Evolutionary conservation across 345 rosid genomes (phyloP), one percentile per base, ranked within the genome.

Genomic region (Geranium rotundifolium): DNA sequence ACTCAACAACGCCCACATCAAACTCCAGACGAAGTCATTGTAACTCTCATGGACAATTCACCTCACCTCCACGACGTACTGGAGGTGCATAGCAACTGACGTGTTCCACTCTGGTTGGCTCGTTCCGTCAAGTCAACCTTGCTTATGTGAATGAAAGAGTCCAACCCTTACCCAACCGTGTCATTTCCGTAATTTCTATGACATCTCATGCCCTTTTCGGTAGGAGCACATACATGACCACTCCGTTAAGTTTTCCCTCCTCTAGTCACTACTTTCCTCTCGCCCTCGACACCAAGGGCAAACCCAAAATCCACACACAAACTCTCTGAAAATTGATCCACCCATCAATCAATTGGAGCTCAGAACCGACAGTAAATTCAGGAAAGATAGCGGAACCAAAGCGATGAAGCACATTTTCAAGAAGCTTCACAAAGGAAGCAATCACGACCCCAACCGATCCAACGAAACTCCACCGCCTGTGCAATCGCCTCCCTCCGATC

Each of bases 321-420:
- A 57, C 7, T 19, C 12, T 12, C 2, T 0, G 46, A 37, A 57
- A 57, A 18, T 27, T 17, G 17, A 20, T 12, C 5, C 60, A 10
- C 60, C 12, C 17, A 57, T 10, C 30, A 19, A 57, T 10, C 30
- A 19, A 19, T 57, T 29, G 13, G 15, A 10, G 18, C 5, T 9
- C 30, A 5, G 12, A 56, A 56, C 9, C 19, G 23, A 19, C 59
- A 46, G 15, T 7, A 61, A 9, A n/a, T 46, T 34, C 10, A 8
- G 41, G 49, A 56, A 67, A 65, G n/a, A 10, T 50, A 61, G 58
- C 8, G 58, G 63, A 60, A 54, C 2, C 3, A 34, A 50, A 62
- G 67, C 76, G 68, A 93, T 93, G 97, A 93, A 80, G 79, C 82
- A 90, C 84, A 95, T 95, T 80, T 88, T 95, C 73, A 89, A 83